Percentiles rank a stretch among this genome's conserved stretches.
Evolutionary conservation across 2,329 filamentous ascomycete genomes (phyloP).

Genomic region (Aphanoascus verrucosus): DNA sequence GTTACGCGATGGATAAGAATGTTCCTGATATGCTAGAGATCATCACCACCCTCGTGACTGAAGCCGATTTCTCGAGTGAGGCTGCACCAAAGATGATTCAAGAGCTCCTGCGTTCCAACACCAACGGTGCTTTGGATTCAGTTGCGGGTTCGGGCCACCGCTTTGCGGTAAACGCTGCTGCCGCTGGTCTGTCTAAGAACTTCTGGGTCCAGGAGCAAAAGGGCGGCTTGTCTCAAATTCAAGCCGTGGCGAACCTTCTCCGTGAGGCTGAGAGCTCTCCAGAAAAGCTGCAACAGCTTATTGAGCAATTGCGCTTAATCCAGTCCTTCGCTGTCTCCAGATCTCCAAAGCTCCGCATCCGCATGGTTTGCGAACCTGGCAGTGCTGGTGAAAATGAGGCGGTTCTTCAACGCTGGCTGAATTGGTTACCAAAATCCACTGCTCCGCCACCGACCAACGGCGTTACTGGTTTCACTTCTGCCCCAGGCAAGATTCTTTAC

Average conservation of each 20-base stretch:
- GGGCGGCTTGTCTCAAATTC: constrained; percentile 81
- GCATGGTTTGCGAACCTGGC: constrained; percentile 74
- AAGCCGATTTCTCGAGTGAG: constrained; percentile 80
- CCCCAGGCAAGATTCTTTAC: constrained; percentile 66
- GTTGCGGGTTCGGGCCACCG: constrained; percentile 84
- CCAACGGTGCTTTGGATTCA: constrained; percentile 81
- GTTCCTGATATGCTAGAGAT: constrained; percentile 85
- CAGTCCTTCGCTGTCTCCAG: constrained; percentile 66
- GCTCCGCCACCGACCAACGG: constrained; percentile 25
- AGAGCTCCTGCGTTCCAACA: constrained; percentile 74
- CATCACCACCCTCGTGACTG: constrained; percentile 64
- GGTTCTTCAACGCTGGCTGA: constrained; percentile 61
- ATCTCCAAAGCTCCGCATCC: constrained; percentile 58
- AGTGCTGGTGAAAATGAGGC: constrained; percentile 59
- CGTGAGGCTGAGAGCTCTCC: constrained; percentile 57
- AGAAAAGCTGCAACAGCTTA: constrained; percentile 62
- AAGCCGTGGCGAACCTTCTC: constrained; percentile 64
- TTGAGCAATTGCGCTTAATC: constrained; percentile 74
- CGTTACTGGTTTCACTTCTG: constrained; percentile 24
- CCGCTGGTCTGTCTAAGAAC: constrained; percentile 63
- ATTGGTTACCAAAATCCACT: constrained; percentile 42
- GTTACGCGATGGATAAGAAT: constrained; percentile 81
- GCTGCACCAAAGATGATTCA: constrained; percentile 72
- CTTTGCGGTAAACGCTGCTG: constrained; percentile 73
- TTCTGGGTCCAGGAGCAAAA: constrained; percentile 71